Base-by-base conservation (phyloP, 176 grass and related monocot species). In the Musa acuminata region DNA sequence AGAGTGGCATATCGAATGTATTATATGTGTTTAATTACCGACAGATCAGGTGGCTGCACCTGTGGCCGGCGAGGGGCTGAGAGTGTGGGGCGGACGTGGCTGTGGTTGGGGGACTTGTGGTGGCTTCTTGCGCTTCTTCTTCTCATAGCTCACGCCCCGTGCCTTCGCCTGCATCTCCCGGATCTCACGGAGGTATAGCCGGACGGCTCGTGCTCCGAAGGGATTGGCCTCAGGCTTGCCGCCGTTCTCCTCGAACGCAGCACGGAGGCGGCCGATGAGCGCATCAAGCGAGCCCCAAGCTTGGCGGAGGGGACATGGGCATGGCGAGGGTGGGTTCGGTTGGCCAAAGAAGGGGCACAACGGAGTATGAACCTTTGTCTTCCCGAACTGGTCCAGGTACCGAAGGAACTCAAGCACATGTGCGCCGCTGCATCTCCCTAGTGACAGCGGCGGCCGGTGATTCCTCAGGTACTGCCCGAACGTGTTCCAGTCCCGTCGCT, bases 401-500 rank as follows among this genome's bases (percentile, higher is more conserved):
- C 55, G 55, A 6, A 59, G 55, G 55, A 59, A 59, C 55, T 59
- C 55, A 14, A 59, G 55, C 55, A 59, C 55, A 19, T 59, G 55
- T 0, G 55, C 55, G 2, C 55, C 55, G 55, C 55, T 59, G 55
- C 55, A 59, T 7, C 55, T 14, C 14, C 16, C 55, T 19, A 59
- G 17, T 4, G 55, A 59, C 55, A 59, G 17, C 17, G 55, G 55
- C 55, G 55, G 55, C 55, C 55, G 55, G 55, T 59, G 55, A 19
- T 59, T 59, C 55, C 55, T 14, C 55, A 59, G 55, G 55, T 59
- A 59, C 55, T 59, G 55, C 16, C 55, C 55, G 64, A 67, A 67
- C 2, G 64, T 67, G 64, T 67, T 67, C 64, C 64, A 67, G 64
- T 67, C 64, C 1, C 64, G 64, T 25, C 64, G 64, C 64, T 67